Base-by-base conservation (phyloP, 2,329 filamentous ascomycete genomes). In the Tolypocladium ovalisporum region DNA sequence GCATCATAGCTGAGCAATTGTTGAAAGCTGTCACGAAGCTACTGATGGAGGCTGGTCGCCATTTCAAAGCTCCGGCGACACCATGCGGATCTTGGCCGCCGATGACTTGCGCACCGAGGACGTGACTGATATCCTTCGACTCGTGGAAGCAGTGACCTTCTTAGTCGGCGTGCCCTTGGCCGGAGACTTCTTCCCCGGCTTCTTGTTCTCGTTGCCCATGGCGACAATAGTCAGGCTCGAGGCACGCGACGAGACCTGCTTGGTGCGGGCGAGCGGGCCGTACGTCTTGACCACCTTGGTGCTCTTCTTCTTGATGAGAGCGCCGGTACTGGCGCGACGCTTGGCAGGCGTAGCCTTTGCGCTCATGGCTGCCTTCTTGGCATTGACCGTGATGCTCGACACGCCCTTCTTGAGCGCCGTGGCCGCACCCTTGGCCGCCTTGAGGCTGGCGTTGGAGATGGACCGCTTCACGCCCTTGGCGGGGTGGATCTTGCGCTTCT, bases 401-500 rank as follows among this genome's bases (percentile, higher is more conserved):
- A 73, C 65, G 54, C 69, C 63, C 63, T 69, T 74, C 62, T 70
- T 73, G 19, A 75, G 59, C 15, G 67, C 71, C 49, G 67, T 68
- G 13, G 72, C 67, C 10, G 73, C 71, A 34, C 67, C 66, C 62
- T 73, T 73, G 58, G 67, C 69, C 2, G 70, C 69, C 63, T 75
- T 71, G 42, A 67, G 59, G 58, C 72, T 63, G 15, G 68, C 69
- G 27, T 57, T 68, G 8, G 72, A 72, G 6, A 75, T 54, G 2
- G 69, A 68, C 40, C 65, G 63, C 62, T 72, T 74, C 24, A 70
- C 66, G 15, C 70, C 68, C 37, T 66, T 70, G 19, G 66, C 66
- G 4, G 66, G 58, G 53, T 68, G 66, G 27, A 70, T 64, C 67
- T 74, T 74, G 64, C 70, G 69, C 66, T 79, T 75, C 70, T 81